Base-by-base conservation (phyloP, 768 basidiomycete species). In the Artomyces pyxidatus region DNA sequence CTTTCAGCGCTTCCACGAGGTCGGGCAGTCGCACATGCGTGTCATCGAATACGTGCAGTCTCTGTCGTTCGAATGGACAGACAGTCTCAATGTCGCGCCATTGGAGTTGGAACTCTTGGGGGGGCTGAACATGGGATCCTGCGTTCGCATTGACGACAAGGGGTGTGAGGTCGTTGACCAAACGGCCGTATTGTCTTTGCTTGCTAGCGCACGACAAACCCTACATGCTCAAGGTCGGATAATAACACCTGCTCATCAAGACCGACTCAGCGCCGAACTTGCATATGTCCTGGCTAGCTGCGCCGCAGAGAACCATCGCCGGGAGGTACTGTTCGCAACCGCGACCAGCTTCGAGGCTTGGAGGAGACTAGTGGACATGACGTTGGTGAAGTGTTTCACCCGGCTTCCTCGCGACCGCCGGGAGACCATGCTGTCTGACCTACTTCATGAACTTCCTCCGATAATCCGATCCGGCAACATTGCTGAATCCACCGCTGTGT, bases 1-100 rank as follows among this genome's bases (percentile, higher is more conserved):
- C 5, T 71, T 80, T 61, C 71, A 71, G 47, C 71, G 77, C 2
- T 88, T 87, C 71, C 75, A 69, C 47, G 85, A 85, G 54, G 73
- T 88, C 47, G 85, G 85, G 3, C 92, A 93, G 61, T 85, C 87
- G 0, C 80, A 90, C 47, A 73, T 90, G 57, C 77, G 87, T 22
- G 83, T 96, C 63, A 84, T 95, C 58, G 92, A 95, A 63, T 80
- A 91, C 46, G 71, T 97, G 40, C 85, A 89, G 60, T 88, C 89
- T 0, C 68, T 97, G 57, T 81, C 83, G 61, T 85, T 97, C 55
- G 83, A 88, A 47, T 97, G 93, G 93, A 76, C 76, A 5, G 94
- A 97, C 61, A 78, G 76, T 49, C 66, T 89, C 37, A 63, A 71
- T 11, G 78, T 83, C 1, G 65, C 76, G 14, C 71, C 80, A 5